Conservation (phyloP, 768 basidiomycete species). For the Phanerochaete sordida region DNA sequence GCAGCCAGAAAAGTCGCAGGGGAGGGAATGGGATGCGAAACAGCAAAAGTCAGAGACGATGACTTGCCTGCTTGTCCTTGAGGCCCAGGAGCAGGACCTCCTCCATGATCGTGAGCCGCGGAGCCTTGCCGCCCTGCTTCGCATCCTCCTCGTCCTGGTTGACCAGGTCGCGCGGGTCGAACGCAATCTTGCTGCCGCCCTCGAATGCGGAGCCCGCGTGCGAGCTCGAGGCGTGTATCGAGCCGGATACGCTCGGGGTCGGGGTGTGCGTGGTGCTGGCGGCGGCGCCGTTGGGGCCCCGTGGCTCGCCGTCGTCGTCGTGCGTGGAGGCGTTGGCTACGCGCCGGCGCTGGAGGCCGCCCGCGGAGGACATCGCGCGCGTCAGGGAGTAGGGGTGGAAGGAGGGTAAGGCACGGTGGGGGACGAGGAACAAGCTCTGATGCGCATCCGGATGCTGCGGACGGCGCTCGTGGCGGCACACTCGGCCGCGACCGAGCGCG, state of each 20-base stretch:
- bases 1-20: too few species aligned
- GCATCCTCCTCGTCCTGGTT: slow-evolving; percentile 64
- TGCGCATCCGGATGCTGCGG: slow-evolving; percentile 3
- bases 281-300: slow-evolving; percentile 27
- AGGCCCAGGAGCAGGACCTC: slow-evolving; percentile 91
- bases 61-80: slow-evolving; percentile 90
- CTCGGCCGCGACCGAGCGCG: not conserved
- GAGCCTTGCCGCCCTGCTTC: slow-evolving; percentile 69
- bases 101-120: slow-evolving; percentile 92
- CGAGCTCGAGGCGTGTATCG: slow-evolving; percentile 30
- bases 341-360: slow-evolving; percentile 56
- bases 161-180: slow-evolving; percentile 81
- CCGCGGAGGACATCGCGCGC: slow-evolving; percentile 43
- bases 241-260: slow-evolving; percentile 7
- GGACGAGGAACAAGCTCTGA: not conserved
- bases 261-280: slow-evolving; percentile 12
- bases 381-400: not conserved
- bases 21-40: not conserved
- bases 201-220: slow-evolving; percentile 84
- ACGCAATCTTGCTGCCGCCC: slow-evolving; percentile 86
- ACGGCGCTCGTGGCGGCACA: not conserved
- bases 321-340: slow-evolving; percentile 39
- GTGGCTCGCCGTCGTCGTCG: slow-evolving; percentile 31
- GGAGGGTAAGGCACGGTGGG: not conserved
- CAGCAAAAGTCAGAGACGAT: not conserved